Percentiles rank a stretch among this genome's conserved stretches.
phyloP scores from a whole-genome alignment of 352 stramenopile genomes.

The Globisporangium canariense region DNA sequence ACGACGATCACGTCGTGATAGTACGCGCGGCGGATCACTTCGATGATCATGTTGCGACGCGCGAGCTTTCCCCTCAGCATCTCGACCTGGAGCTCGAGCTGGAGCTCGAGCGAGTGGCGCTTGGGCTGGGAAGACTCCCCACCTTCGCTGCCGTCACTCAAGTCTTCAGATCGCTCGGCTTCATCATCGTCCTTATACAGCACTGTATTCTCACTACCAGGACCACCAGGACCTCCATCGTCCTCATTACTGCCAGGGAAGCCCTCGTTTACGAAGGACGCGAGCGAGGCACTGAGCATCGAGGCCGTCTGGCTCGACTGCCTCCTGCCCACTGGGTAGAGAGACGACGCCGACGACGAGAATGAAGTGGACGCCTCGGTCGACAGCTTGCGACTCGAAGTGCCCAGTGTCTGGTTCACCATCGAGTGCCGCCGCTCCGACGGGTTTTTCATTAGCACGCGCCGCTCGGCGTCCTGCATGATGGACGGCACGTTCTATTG shows the following conservation, averaged over 20 bases:
- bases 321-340: neutral
- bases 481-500: neutral
- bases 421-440: slow-evolving; percentile 3
- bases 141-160: slow-evolving; percentile 28
- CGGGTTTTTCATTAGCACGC: neutral
- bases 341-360: neutral
- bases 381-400: neutral
- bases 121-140: slow-evolving; percentile 36
- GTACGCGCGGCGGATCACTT: slow-evolving; percentile 72
- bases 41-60: slow-evolving; percentile 67
- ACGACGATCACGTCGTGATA: slow-evolving; percentile 83
- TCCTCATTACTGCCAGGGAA: neutral
- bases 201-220: neutral
- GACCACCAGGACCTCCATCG: neutral
- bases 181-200: neutral
- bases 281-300: slow-evolving; percentile 14
- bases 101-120: slow-evolving; percentile 29
- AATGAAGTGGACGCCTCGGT: neutral
- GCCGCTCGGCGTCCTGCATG: slow-evolving; percentile 11
- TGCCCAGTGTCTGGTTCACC: neutral
- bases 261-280: slow-evolving; percentile 2
- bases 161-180: neutral
- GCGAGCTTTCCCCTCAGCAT: slow-evolving; percentile 68
- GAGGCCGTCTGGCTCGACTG: slow-evolving; percentile 1
- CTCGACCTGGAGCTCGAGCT: slow-evolving; percentile 50